A percentile compares a stretch with the other conserved stretches of the same genome.
phyloP scores from a whole-genome alignment of 139 green algal genomes.

The Volvox africanus region DNA sequence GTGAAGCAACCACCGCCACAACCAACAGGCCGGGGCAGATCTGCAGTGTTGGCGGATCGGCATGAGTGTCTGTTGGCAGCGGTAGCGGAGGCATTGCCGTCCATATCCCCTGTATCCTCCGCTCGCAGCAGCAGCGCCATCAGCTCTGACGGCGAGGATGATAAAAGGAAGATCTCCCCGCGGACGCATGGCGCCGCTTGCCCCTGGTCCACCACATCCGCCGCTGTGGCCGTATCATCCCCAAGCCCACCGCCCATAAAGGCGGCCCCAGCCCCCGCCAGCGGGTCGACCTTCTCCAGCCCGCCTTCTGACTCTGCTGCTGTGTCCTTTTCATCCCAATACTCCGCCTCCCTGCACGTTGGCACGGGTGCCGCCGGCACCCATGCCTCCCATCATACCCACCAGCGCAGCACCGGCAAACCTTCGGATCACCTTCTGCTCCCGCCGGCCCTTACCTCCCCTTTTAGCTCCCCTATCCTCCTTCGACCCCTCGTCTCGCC shows the following conservation, averaged over 20 bases:
- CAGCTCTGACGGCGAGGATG: not conserved
- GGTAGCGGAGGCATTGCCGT: not conserved
- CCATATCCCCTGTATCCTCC: not conserved
- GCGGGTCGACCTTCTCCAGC: not conserved
- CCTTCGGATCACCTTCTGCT: too few species aligned
- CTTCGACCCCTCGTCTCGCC: not conserved
- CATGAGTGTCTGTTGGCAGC: too few species aligned
- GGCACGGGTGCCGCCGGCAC: too few species aligned
- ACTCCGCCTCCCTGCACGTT: too few species aligned
- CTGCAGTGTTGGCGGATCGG: too few species aligned
- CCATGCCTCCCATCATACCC: too few species aligned
- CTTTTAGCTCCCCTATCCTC: too few species aligned
- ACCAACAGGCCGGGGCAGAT: too few species aligned
- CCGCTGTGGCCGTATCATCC: not conserved
- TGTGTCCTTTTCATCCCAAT: not conserved
- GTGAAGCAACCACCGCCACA: too few species aligned
- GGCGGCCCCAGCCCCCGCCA: too few species aligned
- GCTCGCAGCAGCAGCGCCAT: not conserved
- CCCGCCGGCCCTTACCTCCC: too few species aligned
- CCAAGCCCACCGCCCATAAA: not conserved
- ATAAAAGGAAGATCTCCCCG: not conserved
- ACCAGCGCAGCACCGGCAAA: not conserved
- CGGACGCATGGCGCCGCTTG: too few species aligned
- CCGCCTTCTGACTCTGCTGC: not conserved
- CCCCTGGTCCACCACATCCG: not conserved